A percentile compares a stretch with the other conserved stretches of the same genome.
Evolutionary conservation across 306 rosid species (phyloP).

Genomic region (Oxytropis ochrocephala): DNA sequence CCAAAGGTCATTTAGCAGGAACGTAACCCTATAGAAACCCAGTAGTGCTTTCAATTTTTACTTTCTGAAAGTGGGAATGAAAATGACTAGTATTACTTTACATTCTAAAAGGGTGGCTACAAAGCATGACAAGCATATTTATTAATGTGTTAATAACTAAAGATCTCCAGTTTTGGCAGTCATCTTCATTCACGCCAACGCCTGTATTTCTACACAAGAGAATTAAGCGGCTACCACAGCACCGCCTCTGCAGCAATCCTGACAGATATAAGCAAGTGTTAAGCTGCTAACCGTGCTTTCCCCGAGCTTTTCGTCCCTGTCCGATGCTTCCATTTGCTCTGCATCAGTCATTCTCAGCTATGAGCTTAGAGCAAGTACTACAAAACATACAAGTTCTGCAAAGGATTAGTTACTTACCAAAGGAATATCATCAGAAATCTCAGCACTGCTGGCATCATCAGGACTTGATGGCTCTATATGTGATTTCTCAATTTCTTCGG

Average conservation of each 20-base stretch:
- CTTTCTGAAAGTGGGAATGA: slow-evolving; percentile 33
- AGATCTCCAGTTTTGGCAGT: slow-evolving; percentile 17
- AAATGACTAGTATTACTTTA: slow-evolving; percentile 39
- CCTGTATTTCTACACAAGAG: slow-evolving; percentile 14
- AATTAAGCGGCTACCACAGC: slow-evolving; percentile 12
- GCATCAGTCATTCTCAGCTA: slow-evolving; percentile 26
- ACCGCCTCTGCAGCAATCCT: slow-evolving; percentile 20
- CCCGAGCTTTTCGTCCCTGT: slow-evolving; percentile 46
- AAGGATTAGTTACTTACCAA: slow-evolving; percentile 49
- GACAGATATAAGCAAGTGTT: not conserved
- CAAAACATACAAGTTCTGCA: not conserved
- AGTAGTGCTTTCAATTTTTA: slow-evolving; percentile 3
- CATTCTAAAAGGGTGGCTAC: slow-evolving; percentile 37
- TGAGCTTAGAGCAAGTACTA: not conserved
- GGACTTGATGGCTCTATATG: slow-evolving; percentile 24
- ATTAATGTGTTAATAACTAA: slow-evolving; percentile 30
- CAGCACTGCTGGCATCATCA: slow-evolving; percentile 27
- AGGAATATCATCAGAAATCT: slow-evolving; percentile 86
- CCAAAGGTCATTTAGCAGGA: slow-evolving; percentile 29
- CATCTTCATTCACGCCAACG: slow-evolving; percentile 25
- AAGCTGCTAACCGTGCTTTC: slow-evolving; percentile 21
- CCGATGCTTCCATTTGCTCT: slow-evolving; percentile 75
- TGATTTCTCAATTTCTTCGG: slow-evolving; percentile 27
- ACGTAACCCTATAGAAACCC: slow-evolving; percentile 30
- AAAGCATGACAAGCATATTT: slow-evolving; percentile 24